Percentiles rank a stretch among this genome's conserved stretches.
Evolutionary conservation across 2,329 filamentous ascomycete genomes (phyloP).

Genomic region (Graphilbum ipis-grandicollis): DNA sequence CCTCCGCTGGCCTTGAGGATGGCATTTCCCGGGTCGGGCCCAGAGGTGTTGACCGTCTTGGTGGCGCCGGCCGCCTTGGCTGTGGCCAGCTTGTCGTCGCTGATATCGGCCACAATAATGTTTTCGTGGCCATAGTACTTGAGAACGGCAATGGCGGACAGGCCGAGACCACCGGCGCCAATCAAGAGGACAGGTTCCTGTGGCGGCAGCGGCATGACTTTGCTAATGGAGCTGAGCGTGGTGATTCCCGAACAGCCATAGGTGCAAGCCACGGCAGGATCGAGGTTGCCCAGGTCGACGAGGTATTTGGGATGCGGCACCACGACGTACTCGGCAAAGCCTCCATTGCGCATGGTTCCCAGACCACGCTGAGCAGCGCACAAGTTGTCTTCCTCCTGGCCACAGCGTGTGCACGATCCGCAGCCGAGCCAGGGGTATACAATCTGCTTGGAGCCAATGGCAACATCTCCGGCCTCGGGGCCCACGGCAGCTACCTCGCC

Average conservation of each 20-base stretch:
- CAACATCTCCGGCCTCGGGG: not conserved
- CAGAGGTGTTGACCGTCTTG: conserved; percentile 7
- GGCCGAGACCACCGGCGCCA: conserved; percentile 4
- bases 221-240: conserved; percentile 3
- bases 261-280: conserved; percentile 4
- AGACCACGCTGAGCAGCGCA: conserved; percentile 4
- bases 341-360: conserved; percentile 3
- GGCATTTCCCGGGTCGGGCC: conserved; percentile 6
- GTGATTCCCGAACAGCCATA: conserved; percentile 6
- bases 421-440: conserved; percentile 5
- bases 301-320: conserved; percentile 5
- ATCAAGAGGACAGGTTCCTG: conserved; percentile 3
- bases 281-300: conserved; percentile 1
- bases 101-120: conserved; percentile 3
- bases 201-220: conserved; percentile 4
- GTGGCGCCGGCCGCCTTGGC: conserved; percentile 8
- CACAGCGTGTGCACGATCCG: conserved; percentile 3
- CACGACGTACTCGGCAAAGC: conserved; percentile 5
- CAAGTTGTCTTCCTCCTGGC: conserved; percentile 5
- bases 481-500: conserved; percentile 3
- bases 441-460: conserved; percentile 3
- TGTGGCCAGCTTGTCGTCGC: conserved; percentile 2
- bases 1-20: conserved; percentile 9
- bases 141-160: conserved; percentile 3
- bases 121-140: conserved; percentile 1